Percentiles rank a stretch among this genome's conserved stretches.
These are phyloP conservation scores for Puccinia coronata DNA, from an alignment of 1,284 basidiomycete species.

Conservation along the genomic window DNA sequence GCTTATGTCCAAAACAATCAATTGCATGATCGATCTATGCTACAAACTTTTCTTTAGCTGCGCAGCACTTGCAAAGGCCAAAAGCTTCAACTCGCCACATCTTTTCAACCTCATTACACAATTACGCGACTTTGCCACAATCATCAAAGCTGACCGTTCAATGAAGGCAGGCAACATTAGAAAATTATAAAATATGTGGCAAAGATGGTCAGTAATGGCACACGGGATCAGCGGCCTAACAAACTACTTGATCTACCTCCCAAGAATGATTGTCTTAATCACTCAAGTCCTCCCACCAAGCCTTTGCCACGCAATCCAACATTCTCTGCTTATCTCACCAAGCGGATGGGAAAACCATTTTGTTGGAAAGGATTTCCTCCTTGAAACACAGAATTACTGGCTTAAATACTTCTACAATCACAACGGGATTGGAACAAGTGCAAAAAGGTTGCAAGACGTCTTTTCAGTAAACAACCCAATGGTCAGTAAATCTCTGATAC, in stretches of 20 bases:
- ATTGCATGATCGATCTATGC: not conserved
- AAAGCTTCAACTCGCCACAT: not conserved
- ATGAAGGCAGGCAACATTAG: slow-evolving; percentile 20
- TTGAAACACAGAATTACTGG: slow-evolving; percentile 2
- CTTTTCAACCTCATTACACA: slow-evolving; percentile 2
- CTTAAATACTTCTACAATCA: slow-evolving; percentile 2
- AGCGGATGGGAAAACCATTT: too few species aligned
- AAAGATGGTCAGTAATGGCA: slow-evolving; percentile 14
- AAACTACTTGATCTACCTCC: slow-evolving; percentile 11
- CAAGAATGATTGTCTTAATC: not conserved
- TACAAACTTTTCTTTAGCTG: not conserved
- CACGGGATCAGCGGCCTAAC: slow-evolving; percentile 16
- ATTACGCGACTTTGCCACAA: slow-evolving; percentile 10
- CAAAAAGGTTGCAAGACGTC: not conserved
- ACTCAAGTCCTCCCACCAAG: too few species aligned
- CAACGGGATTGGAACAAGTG: not conserved
- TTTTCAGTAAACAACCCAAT: not conserved
- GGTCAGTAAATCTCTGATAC: too few species aligned
- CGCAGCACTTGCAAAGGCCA: not conserved
- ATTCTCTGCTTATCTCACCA: too few species aligned
- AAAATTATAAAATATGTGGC: not conserved
- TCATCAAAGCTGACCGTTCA: not conserved
- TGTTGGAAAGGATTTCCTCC: not conserved
- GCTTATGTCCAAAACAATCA: not conserved
- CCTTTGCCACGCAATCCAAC: too few species aligned